Evolutionary conservation across 2,329 filamentous ascomycete species (phyloP), one percentile per base, ranked within the genome.

Genomic region (Verticillium albo-atrum): DNA sequence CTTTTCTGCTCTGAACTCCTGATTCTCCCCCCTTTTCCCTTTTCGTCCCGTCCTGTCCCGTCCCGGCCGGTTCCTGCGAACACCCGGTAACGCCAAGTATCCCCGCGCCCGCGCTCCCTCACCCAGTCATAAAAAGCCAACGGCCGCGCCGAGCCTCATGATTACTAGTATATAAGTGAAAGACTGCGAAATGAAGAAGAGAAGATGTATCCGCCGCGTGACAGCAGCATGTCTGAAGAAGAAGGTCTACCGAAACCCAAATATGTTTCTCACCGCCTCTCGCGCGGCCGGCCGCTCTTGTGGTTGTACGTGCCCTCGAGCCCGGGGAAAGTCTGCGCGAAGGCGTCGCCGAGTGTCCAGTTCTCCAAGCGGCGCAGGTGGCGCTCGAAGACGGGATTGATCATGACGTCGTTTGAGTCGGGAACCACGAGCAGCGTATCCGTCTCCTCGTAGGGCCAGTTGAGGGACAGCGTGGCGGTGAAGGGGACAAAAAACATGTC

Each of bases 341-440:
- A 95, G 2, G 79, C 78, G 5, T 84, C 81, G 0, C 92, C 92
- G 2, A 97, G 70, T 60, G 85, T 89, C 92, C 93, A 97, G 68
- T 96, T 96, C 61, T 87, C 83, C 42, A 92, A 69, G 51, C 90
- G 82, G 3, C 89, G 76, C 55, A 97, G 70, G 71, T 97, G 92
- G 37, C 86, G 80, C 74, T 96, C 91, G 71, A 96, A 97, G 0
- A 91, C 90, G 0, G 92, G 92, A 64, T 95, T 96, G 63, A 97
- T 91, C 63, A 90, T 81, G 61, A 92, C 78, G 67, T 92, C 88
- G 9, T 88, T 85, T 5, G 76, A 75, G 3, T 79, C 80, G 0
- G 82, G 79, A 27, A 82, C 78, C 58, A 82, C 78, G 27, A 91
- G 75, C 27, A 97, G 77, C 35, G 87, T 85, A 65, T 92, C 88